Base-by-base conservation (phyloP, 2,329 filamentous ascomycete genomes). In the Alternaria sp. region DNA sequence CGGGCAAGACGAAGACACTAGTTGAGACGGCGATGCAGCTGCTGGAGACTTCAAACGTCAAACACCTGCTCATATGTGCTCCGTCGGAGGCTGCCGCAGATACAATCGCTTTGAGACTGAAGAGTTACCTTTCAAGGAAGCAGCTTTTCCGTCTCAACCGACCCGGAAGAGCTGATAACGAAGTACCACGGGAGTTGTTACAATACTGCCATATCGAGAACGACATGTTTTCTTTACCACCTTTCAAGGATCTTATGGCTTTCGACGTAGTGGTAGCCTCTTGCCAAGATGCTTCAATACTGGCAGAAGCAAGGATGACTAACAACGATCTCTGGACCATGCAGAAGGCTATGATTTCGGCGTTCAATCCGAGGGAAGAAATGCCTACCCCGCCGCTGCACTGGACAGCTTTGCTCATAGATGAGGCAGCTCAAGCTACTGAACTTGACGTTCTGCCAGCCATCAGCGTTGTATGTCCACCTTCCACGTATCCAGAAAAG, bases 1-100 rank as follows among this genome's bases (percentile, higher is more conserved):
- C 83, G 7, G 83, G 83, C 0, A 85, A 85, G 66, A 85, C 83
- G 9, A 84, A 84, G 60, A 84, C 82, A 3, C 65, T 84, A 2
- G 82, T 84, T 18, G 83, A 84, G 67, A 75, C 76, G 53, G 78
- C 81, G 10, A 65, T 81, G 60, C 74, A 78, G 45, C 59, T 78
- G 2, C 64, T 76, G 5, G 62, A 74, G 2, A 65, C 63, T 3
- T 67, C 67, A 2, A 25, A 61, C 1, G 55, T 65, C 9, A 53
- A 60, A 16, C 80, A 82, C 64, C 74, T 83, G 27, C 68, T 83
- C 4, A 70, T 83, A 7, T 82, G 80, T 60, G 81, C 81, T 12
- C 81, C 81, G 22, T 83, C 81, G n/a, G 80, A 83, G 56, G 75
- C 79, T 25, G 81, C 81, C 18, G 80, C 81, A n/a, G 81, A 83